Base-by-base conservation (phyloP, 108 stramenopile genomes). In the Pseudonitzschia multiseries region DNA sequence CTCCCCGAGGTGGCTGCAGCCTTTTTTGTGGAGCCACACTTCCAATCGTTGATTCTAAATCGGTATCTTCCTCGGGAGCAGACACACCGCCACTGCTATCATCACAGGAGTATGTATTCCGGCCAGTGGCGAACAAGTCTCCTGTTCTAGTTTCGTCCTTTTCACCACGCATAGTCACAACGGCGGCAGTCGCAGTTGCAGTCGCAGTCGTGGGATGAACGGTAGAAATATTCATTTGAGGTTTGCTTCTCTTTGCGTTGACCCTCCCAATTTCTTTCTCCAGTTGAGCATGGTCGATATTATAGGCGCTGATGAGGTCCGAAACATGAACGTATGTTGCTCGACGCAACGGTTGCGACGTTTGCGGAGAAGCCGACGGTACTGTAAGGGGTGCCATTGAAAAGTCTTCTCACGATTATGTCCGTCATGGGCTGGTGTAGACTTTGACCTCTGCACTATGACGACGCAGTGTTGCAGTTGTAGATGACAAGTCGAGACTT, bases 1-100 rank as follows among this genome's bases (percentile, higher is more conserved):
- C 92, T 57, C 87, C 87, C 32, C 87, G 75, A 28, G 89, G 88
- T 18, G 92, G 92, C 66, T 89, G 89, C 40, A 90, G 80, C 50
- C 89, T 59, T 66, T 87, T 84, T 41, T 89, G 88, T 28, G 78
- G 63, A n/a, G 46, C 61, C n/a, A 50, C 65, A 28, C 72, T 33
- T 21, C 57, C 73, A 24, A 70, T 51, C 22, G 54, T 66, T 54
- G 66, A 57, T 14, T 69, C 76, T 43, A 54, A 46, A 20, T 48
- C 69, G 48, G 57, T 50, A 68, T 66, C 54, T 36, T 65, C 66
- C 27, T 78, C 61, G 32, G 61, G 61, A 33, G 61, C 40, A 33
- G 54, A 26, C 2, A 56, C 54, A 10, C 54, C 54, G 24, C 20
- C 54, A 56, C 54, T 56, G 24, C 54, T 56, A 10, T 65, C 15